phyloP scores from a whole-genome alignment of 2,329 filamentous ascomycete genomes.

The Trichoderma arundinaceum region DNA sequence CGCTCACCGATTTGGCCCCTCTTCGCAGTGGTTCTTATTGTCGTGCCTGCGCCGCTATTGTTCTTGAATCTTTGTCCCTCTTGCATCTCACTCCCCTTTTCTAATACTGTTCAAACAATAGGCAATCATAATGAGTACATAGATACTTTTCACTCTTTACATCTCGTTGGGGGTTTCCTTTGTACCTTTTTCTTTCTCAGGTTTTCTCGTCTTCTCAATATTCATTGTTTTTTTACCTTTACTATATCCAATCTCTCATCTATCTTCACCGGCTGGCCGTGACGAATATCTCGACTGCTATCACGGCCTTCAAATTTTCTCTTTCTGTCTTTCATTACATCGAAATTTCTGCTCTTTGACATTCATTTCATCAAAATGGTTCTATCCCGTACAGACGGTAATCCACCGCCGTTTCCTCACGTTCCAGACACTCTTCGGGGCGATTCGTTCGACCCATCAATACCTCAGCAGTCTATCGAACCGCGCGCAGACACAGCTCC shows the following conservation, averaged over 20 bases:
- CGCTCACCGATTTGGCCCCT: background rate
- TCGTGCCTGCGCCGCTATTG: constrained; percentile 14
- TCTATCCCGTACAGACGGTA: constrained; percentile 44
- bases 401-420: constrained; percentile 44
- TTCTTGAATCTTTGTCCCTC: constrained; percentile 15
- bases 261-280: constrained; percentile 31
- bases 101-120: constrained; percentile 4
- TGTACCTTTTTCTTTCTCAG: background rate
- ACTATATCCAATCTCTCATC: background rate
- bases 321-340: constrained; percentile 39
- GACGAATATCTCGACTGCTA: constrained; percentile 5
- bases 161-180: constrained; percentile 1
- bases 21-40: constrained; percentile 16
- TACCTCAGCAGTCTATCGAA: constrained; percentile 42
- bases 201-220: background rate
- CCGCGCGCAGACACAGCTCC: constrained; percentile 63
- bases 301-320: constrained; percentile 26
- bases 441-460: constrained; percentile 47
- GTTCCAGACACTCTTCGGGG: constrained; percentile 48
- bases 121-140: background rate
- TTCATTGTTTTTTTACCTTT: background rate
- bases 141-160: background rate
- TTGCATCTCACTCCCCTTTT: background rate
- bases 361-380: constrained; percentile 43
- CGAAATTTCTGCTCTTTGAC: constrained; percentile 10